These are phyloP conservation scores for Onygenales sp. DNA, from an alignment of 2,329 filamentous ascomycete species.

Conservation along the genomic window DNA sequence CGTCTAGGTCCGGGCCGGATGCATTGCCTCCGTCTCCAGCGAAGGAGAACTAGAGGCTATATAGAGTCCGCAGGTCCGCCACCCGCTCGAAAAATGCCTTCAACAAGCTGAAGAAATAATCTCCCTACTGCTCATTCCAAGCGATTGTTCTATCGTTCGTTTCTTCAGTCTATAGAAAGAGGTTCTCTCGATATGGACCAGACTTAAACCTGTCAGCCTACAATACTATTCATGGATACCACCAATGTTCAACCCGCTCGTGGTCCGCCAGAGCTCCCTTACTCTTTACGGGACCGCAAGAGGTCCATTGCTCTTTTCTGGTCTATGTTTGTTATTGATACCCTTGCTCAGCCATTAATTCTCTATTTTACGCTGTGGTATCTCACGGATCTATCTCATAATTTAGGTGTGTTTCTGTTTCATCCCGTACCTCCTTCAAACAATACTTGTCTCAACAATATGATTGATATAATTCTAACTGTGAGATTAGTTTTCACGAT, in stretches of 20 bases:
- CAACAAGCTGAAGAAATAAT: background rate
- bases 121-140: background rate
- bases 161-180: background rate
- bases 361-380: constrained; percentile 56
- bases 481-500: constrained; percentile 31
- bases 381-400: constrained; percentile 39
- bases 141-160: background rate
- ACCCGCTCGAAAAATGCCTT: no score
- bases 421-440: background rate
- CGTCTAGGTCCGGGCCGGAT: no score
- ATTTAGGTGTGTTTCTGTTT: constrained; percentile 21
- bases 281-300: constrained; percentile 45
- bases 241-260: constrained; percentile 14
- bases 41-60: no score
- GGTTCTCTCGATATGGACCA: background rate
- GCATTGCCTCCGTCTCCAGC: no score
- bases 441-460: background rate
- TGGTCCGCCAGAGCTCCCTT: constrained; percentile 44
- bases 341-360: constrained; percentile 47
- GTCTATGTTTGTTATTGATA: constrained; percentile 50
- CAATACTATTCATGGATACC: constrained; percentile 24
- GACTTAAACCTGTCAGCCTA: background rate
- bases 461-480: background rate
- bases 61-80: no score
- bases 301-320: constrained; percentile 51